These are phyloP conservation scores for Dioszegia aurantiaca DNA, from an alignment of 768 basidiomycete species.

Conservation along the genomic window DNA sequence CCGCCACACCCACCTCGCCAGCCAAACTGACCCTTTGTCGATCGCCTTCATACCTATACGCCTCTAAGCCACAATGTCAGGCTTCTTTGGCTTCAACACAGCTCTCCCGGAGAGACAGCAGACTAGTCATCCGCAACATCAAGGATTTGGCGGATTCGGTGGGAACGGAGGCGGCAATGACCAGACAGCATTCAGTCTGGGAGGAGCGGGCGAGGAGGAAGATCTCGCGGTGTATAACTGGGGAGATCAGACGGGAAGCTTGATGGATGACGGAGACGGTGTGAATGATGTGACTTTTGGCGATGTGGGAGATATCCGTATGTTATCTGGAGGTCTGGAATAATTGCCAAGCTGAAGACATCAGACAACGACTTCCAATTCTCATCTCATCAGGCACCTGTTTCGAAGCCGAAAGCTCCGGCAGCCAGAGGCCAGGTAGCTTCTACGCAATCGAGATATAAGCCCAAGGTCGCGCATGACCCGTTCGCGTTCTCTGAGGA, in stretches of 20 bases:
- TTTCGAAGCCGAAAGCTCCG: constrained; percentile 14
- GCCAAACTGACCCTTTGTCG: not conserved
- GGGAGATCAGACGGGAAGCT: constrained; percentile 78
- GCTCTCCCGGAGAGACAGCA: constrained; percentile 41
- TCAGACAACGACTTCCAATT: constrained; percentile 49
- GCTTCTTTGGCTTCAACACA: constrained; percentile 52
- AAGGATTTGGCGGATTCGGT: constrained; percentile 1
- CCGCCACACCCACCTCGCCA: constrained; percentile 3
- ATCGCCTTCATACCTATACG: not conserved
- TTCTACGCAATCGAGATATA: constrained; percentile 39
- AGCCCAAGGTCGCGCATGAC: constrained; percentile 36
- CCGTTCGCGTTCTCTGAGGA: constrained; percentile 51
- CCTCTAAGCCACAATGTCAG: constrained; percentile 37
- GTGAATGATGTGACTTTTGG: constrained; percentile 98
- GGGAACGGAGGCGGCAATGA: constrained; percentile 20
- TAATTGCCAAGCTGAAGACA: not conserved
- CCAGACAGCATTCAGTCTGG: constrained; percentile 22
- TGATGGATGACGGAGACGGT: constrained; percentile 87
- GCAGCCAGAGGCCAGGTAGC: constrained; percentile 28
- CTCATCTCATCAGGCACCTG: constrained; percentile 31
- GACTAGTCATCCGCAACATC: constrained; percentile 7
- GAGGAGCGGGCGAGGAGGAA: constrained; percentile 57
- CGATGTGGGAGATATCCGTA: constrained; percentile 64
- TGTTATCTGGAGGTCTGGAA: not conserved
- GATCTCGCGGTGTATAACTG: constrained; percentile 88